Percentiles rank a stretch among this genome's conserved stretches.
Evolutionary conservation across 1,284 basidiomycete genomes (phyloP).

Genomic region (Binderoboletus segoi): DNA sequence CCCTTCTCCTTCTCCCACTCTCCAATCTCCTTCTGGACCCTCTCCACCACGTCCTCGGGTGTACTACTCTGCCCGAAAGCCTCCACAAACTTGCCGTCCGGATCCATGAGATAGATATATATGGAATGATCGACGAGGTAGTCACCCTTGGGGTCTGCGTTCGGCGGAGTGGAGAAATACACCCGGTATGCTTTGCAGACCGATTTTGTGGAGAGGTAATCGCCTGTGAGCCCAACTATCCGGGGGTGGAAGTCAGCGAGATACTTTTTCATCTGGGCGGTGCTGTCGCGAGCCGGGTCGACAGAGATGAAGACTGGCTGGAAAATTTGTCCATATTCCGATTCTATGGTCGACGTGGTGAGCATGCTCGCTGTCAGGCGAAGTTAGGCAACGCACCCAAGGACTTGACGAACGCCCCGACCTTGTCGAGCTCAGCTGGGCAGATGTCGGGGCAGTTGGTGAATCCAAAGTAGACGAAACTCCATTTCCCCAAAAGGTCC

Average conservation of each 20-base stretch:
- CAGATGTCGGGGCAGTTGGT: slow-evolving; percentile 99
- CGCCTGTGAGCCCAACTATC: slow-evolving; percentile 86
- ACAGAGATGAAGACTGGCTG: slow-evolving; percentile 94
- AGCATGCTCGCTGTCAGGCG: background rate
- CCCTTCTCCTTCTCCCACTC: slow-evolving; percentile 54
- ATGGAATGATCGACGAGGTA: slow-evolving; percentile 98
- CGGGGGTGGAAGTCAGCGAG: slow-evolving; percentile 89
- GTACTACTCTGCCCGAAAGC: slow-evolving; percentile 90
- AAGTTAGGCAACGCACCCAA: slow-evolving; percentile 60
- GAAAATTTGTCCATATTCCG: slow-evolving; percentile 62
- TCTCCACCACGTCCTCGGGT: slow-evolving; percentile 68
- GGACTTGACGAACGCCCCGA: slow-evolving; percentile 79
- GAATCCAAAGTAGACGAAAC: slow-evolving; percentile 95
- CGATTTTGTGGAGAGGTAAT: slow-evolving; percentile 84
- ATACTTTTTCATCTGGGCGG: slow-evolving; percentile 60
- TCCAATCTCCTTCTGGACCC: slow-evolving; percentile 59
- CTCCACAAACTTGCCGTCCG: slow-evolving; percentile 92
- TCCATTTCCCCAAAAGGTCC: slow-evolving; percentile 86
- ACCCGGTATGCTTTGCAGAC: slow-evolving; percentile 96
- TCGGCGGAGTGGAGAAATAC: slow-evolving; percentile 96
- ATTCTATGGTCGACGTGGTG: slow-evolving; percentile 50
- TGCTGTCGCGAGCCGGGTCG: slow-evolving; percentile 91
- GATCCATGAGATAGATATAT: slow-evolving; percentile 99
- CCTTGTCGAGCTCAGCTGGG: slow-evolving; percentile 97
- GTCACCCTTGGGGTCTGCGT: slow-evolving; percentile 85